These are phyloP conservation scores for Inga oerstediana DNA, from an alignment of 306 rosid species.

Conservation along the genomic window DNA sequence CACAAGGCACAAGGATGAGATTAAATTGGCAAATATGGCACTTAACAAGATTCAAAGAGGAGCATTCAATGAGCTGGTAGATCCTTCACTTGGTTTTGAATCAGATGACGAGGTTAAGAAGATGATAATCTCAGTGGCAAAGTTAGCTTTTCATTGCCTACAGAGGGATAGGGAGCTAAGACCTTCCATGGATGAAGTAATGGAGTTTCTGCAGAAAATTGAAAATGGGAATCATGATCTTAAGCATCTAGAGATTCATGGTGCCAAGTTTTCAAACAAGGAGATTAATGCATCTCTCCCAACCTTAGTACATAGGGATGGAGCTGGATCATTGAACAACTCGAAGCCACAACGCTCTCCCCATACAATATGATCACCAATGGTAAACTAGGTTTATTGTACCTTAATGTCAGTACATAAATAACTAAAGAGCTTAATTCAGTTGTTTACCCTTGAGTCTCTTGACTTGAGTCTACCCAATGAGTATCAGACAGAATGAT, in stretches of 20 bases:
- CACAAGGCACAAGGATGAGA: slow-evolving; percentile 59
- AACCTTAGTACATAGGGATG: slow-evolving; percentile 36
- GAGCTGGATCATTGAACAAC: slow-evolving; percentile 29
- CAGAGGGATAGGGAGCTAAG: slow-evolving; percentile 67
- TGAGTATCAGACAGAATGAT: neutral
- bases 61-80: slow-evolving; percentile 52
- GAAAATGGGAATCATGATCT: slow-evolving; percentile 36
- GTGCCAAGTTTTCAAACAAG: neutral
- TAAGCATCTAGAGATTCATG: slow-evolving; percentile 20
- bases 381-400: slow-evolving; percentile 49
- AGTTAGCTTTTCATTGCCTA: slow-evolving; percentile 69
- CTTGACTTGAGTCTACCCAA: neutral
- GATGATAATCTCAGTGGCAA: slow-evolving; percentile 58
- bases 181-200: slow-evolving; percentile 69
- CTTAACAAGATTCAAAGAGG: slow-evolving; percentile 47
- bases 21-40: slow-evolving; percentile 60
- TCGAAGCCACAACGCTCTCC: slow-evolving; percentile 35
- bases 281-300: slow-evolving; percentile 29
- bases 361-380: slow-evolving; percentile 44
- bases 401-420: slow-evolving; percentile 16
- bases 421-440: neutral
- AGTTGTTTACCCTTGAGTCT: neutral
- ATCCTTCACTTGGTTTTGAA: slow-evolving; percentile 58
- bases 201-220: slow-evolving; percentile 49
- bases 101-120: slow-evolving; percentile 45